Base-by-base conservation (phyloP, 257 asterid genomes). In the Ehretia macrophylla region DNA sequence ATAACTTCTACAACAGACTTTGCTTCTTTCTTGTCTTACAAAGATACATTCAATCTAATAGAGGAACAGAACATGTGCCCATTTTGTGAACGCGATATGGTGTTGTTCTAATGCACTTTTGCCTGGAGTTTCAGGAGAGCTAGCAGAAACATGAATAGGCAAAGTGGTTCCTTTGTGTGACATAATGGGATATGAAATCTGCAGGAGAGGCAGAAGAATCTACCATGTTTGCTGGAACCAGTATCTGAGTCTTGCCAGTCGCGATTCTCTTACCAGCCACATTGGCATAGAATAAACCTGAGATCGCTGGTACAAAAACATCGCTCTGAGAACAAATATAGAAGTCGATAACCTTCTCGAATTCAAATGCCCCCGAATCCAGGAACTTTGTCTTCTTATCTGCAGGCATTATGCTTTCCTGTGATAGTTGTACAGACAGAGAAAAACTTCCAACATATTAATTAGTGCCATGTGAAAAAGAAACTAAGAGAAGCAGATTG, bases 121-220 rank as follows among this genome's bases (percentile, higher is more conserved):
- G 8, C 20, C 32, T 64, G 42, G 54, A 9, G 40, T 39, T 53
- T 35, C 14, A 32, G 37, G 14, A 40, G 65, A 59, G 51, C 79
- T 83, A 85, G 80, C 95, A 86, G 60, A 78, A 86, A 63, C 97
- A 88, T 5, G 95, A 78, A 67, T 86, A 85, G 12, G 94, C 96
- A 55, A 81, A 81, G 79, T 88, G 95, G 69, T 88, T 85, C 84
- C 69, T 85, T 66, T 80, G 82, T 5, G 85, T 50, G 75, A 88
- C 71, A 37, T 88, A 88, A 69, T 78, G 95, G 2, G 97, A 88
- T 40, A 78, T 19, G 68, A 79, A 82, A 8, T 88, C 78, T 8
- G 73, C 75, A 6, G 80, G 63, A 71, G 85, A 63, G 42, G 95
- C 93, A n/a, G 90, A 78, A 44, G 94, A 69, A 37, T 55, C 64